Percentiles rank a stretch among this genome's conserved stretches.
Conservation (phyloP, 257 asterid species). For the Euphrasia confusa region DNA sequence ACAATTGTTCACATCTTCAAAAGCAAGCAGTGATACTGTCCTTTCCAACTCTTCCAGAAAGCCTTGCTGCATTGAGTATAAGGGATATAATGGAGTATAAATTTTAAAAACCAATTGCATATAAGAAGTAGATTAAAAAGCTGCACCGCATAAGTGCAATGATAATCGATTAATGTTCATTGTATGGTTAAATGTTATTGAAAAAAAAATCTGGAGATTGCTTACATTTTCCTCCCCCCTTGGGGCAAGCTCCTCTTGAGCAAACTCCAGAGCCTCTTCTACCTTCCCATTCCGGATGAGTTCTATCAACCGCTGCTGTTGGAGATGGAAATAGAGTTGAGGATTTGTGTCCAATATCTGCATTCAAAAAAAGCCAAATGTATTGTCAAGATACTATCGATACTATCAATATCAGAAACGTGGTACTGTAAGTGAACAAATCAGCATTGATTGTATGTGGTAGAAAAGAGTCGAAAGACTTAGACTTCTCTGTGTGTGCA, state of each 20-base stretch:
- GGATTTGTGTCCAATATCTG: conserved; percentile 80
- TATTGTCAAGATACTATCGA: background rate
- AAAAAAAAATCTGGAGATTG: conserved; percentile 15
- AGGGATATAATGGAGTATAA: background rate
- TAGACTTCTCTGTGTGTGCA: background rate
- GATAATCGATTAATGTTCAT: too few relatives aligned
- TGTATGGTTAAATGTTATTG: conserved; percentile 2
- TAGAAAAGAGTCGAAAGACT: background rate
- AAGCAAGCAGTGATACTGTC: conserved; percentile 66
- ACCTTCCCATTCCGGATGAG: conserved; percentile 63
- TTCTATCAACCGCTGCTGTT: conserved; percentile 72
- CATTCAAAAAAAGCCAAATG: conserved; percentile 27
- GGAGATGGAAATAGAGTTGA: conserved; percentile 77
- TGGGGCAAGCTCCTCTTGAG: conserved; percentile 85
- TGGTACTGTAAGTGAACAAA: background rate
- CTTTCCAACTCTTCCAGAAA: conserved; percentile 71
- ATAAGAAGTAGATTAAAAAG: background rate
- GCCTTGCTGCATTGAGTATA: conserved; percentile 37
- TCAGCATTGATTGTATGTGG: background rate
- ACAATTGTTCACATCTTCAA: conserved; percentile 56
- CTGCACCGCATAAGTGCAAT: background rate
- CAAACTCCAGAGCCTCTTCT: conserved; percentile 76
- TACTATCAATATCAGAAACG: background rate
- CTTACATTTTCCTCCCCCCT: conserved; percentile 74
- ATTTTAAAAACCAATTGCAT: background rate